Percentiles rank a stretch among this genome's conserved stretches.
phyloP scores from a whole-genome alignment of 139 green algal genomes.

The Coccomyxa sp. region DNA sequence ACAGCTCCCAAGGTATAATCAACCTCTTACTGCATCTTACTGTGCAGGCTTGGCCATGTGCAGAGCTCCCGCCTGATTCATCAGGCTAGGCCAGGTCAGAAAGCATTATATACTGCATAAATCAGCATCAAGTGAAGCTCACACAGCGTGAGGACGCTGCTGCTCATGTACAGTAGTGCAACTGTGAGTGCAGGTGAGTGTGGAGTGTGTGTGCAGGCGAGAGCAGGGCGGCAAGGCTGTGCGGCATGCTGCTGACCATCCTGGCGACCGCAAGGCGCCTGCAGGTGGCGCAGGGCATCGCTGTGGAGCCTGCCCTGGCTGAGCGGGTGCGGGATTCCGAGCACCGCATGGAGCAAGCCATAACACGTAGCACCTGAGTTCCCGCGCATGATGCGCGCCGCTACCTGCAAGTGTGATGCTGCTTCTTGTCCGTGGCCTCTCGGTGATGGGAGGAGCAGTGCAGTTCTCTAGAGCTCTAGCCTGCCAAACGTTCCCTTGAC shows the following conservation, averaged over 20 bases:
- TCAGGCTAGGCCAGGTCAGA: not conserved
- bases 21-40: not conserved
- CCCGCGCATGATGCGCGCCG: too few relatives aligned
- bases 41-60: too few relatives aligned
- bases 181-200: not conserved
- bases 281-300: not conserved
- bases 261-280: not conserved
- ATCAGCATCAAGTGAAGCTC: not conserved
- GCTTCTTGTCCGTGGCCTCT: too few relatives aligned
- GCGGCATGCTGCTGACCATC: slow-evolving; percentile 8
- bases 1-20: not conserved
- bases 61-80: too few relatives aligned
- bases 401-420: too few relatives aligned
- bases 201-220: not conserved
- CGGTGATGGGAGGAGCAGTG: too few relatives aligned
- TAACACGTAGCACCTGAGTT: too few relatives aligned
- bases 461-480: too few relatives aligned
- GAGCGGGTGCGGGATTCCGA: not conserved
- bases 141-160: not conserved
- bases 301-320: not conserved
- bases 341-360: not conserved
- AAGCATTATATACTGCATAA: not conserved
- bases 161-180: not conserved
- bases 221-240: not conserved
- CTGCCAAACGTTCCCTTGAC: too few relatives aligned